A percentile compares a stretch with the other conserved stretches of the same genome.
phyloP scores from a whole-genome alignment of 2,329 filamentous ascomycete species.

The Aspergillus aculeatus region DNA sequence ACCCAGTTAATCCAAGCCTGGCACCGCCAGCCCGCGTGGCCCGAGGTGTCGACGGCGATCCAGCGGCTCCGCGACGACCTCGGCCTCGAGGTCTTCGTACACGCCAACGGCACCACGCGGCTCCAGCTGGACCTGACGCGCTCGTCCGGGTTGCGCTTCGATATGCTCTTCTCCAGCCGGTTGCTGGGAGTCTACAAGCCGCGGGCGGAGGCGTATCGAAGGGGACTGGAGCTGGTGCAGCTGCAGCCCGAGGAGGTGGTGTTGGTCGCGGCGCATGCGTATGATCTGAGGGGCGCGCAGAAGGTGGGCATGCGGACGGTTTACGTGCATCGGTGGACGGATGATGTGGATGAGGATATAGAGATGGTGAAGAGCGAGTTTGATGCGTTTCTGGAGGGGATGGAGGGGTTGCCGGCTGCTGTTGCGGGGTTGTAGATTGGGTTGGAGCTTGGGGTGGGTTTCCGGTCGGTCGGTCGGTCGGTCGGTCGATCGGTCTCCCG shows the following conservation, averaged over 20 bases:
- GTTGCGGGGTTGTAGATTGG: not conserved
- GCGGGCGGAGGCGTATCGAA: conserved; percentile 47
- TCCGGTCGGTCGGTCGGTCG: too few relatives aligned
- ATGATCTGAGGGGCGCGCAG: conserved; percentile 53
- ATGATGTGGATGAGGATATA: conserved; percentile 53
- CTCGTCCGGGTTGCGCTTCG: conserved; percentile 50
- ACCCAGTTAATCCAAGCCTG: conserved; percentile 28
- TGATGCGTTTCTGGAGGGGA: conserved; percentile 35
- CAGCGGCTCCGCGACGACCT: conserved; percentile 31
- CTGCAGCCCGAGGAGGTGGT: conserved; percentile 49
- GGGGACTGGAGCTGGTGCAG: conserved; percentile 47
- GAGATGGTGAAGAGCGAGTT: conserved; percentile 41
- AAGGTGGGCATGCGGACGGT: conserved; percentile 51
- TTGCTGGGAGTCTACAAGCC: conserved; percentile 52
- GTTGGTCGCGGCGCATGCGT: conserved; percentile 57
- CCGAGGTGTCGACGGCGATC: conserved; percentile 49
- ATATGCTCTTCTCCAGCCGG: conserved; percentile 55
- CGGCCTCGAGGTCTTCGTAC: conserved; percentile 38
- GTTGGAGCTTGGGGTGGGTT: too few relatives aligned
- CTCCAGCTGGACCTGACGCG: conserved; percentile 54
- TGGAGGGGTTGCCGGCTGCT: not conserved
- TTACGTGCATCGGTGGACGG: conserved; percentile 55
- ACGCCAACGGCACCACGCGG: conserved; percentile 56
- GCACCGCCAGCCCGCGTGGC: conserved; percentile 52
- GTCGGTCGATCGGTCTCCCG: too few relatives aligned